Evolutionary conservation across 1,284 basidiomycete genomes (phyloP).

Genomic region (Porogramme epimiltina): DNA sequence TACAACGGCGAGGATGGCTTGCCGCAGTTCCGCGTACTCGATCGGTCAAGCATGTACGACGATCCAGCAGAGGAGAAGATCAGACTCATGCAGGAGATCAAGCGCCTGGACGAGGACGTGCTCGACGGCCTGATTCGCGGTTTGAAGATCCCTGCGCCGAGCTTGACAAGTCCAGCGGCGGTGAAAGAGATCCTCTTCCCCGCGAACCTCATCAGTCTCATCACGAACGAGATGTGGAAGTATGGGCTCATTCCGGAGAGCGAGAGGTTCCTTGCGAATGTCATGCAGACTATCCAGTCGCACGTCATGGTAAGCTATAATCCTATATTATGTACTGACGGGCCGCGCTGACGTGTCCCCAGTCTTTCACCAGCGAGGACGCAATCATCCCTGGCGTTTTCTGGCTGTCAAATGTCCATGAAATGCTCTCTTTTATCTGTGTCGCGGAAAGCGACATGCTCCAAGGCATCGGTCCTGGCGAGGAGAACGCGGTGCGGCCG

Average conservation of each 20-base stretch:
- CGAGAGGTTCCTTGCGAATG: slow-evolving; percentile 97
- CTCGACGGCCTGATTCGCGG: slow-evolving; percentile 89
- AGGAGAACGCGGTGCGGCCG: slow-evolving; percentile 86
- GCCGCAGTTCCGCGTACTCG: slow-evolving; percentile 66
- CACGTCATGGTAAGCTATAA: slow-evolving; percentile 92
- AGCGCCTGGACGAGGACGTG: slow-evolving; percentile 93
- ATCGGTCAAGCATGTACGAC: slow-evolving; percentile 80
- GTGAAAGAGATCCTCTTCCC: slow-evolving; percentile 99
- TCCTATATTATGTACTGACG: slow-evolving; percentile 4
- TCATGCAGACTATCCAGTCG: slow-evolving; percentile 97
- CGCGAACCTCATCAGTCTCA: slow-evolving; percentile 96
- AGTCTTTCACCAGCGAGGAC: slow-evolving; percentile 93
- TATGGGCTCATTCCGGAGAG: slow-evolving; percentile 96
- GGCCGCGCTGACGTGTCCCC: slow-evolving; percentile 8
- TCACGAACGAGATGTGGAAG: slow-evolving; percentile 99
- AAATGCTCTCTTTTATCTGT: slow-evolving; percentile 98
- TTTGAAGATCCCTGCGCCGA: slow-evolving; percentile 92
- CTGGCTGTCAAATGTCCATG: slow-evolving; percentile 99
- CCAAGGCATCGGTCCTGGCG: slow-evolving; percentile 96
- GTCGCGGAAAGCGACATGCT: slow-evolving; percentile 98
- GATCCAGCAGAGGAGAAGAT: slow-evolving; percentile 96
- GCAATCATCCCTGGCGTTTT: slow-evolving; percentile 96
- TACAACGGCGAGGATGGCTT: slow-evolving; percentile 79
- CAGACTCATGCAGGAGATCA: slow-evolving; percentile 88
- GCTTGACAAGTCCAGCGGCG: slow-evolving; percentile 87